Evolutionary conservation across 2,329 filamentous ascomycete species (phyloP).

Genomic region (Diaporthe nobilis): DNA sequence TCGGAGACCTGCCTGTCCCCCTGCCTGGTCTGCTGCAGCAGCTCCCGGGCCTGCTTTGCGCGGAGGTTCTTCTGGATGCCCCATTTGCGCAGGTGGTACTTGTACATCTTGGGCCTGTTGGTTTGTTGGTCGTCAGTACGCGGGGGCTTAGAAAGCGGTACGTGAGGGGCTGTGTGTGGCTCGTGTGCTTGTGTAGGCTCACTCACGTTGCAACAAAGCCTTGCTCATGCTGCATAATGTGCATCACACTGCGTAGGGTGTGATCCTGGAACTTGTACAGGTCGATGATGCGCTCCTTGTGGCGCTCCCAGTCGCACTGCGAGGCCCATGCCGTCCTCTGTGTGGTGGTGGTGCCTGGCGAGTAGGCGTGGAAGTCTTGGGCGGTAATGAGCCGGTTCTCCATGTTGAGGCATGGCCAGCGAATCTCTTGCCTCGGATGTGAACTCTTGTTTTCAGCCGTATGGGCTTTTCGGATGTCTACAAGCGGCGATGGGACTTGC

Average conservation of each 20-base stretch:
- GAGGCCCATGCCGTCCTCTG: slow-evolving; percentile 29
- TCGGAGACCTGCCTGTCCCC: neutral
- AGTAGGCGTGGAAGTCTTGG: neutral
- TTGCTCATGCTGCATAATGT: slow-evolving; percentile 43
- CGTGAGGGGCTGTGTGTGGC: neutral
- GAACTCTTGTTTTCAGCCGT: slow-evolving; percentile 1
- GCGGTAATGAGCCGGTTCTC: slow-evolving; percentile 12
- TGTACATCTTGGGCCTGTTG: slow-evolving; percentile 33
- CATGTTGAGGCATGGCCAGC: slow-evolving; percentile 21
- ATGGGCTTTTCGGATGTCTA: neutral
- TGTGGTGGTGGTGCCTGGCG: neutral
- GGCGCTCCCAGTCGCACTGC: slow-evolving; percentile 41
- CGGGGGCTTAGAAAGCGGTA: neutral
- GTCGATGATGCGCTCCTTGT: slow-evolving; percentile 43
- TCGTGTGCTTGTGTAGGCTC: neutral
- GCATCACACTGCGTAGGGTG: slow-evolving; percentile 44
- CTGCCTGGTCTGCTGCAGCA: slow-evolving; percentile 23
- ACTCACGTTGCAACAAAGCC: slow-evolving; percentile 45
- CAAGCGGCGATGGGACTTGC: slow-evolving; percentile 13
- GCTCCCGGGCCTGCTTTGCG: slow-evolving; percentile 24
- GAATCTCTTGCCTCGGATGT: neutral
- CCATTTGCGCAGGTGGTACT: slow-evolving; percentile 32
- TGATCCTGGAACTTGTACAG: slow-evolving; percentile 44
- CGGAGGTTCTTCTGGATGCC: slow-evolving; percentile 35
- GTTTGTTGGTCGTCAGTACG: slow-evolving; percentile 15